Evolutionary conservation across 345 rosid species (phyloP).

Genomic region (Acer campestre): DNA sequence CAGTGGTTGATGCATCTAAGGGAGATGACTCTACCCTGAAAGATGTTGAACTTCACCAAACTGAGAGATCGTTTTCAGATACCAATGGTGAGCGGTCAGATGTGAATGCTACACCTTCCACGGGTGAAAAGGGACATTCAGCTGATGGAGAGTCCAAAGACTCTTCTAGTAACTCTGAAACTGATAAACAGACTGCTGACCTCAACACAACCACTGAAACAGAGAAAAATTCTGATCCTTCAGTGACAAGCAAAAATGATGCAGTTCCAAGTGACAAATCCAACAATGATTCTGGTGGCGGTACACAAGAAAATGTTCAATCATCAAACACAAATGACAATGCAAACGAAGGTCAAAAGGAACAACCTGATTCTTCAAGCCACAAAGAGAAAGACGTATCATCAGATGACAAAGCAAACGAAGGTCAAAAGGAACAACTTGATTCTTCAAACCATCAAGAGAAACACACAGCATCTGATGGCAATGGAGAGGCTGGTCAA

Average conservation of each 20-base stretch:
- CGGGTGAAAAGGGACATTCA: slow-evolving; percentile 37
- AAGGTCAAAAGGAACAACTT: slow-evolving; percentile 29
- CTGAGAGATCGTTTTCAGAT: slow-evolving; percentile 45
- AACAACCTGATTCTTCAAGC: slow-evolving; percentile 33
- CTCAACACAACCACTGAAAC: slow-evolving; percentile 15
- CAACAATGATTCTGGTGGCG: slow-evolving; percentile 25
- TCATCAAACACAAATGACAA: slow-evolving; percentile 31
- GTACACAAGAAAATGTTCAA: slow-evolving; percentile 28
- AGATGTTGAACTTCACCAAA: slow-evolving; percentile 39
- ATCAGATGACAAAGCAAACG: slow-evolving; percentile 30
- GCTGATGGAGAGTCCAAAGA: slow-evolving; percentile 35
- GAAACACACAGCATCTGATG: slow-evolving; percentile 27
- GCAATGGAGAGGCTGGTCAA: slow-evolving; percentile 26
- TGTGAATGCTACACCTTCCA: slow-evolving; percentile 36
- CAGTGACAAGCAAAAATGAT: slow-evolving; percentile 12
- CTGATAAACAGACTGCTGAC: slow-evolving; percentile 29
- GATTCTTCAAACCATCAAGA: slow-evolving; percentile 31
- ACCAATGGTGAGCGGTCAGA: slow-evolving; percentile 47
- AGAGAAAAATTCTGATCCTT: slow-evolving; percentile 16
- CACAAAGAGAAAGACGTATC: too few relatives aligned
- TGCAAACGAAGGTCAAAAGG: slow-evolving; percentile 26
- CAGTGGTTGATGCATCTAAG: slow-evolving; percentile 15
- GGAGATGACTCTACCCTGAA: slow-evolving; percentile 33
- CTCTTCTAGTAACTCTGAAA: slow-evolving; percentile 25
- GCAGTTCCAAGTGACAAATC: slow-evolving; percentile 21